Base-by-base conservation (phyloP, 495 filamentous ascomycete species). In the Talaromyces liani region DNA sequence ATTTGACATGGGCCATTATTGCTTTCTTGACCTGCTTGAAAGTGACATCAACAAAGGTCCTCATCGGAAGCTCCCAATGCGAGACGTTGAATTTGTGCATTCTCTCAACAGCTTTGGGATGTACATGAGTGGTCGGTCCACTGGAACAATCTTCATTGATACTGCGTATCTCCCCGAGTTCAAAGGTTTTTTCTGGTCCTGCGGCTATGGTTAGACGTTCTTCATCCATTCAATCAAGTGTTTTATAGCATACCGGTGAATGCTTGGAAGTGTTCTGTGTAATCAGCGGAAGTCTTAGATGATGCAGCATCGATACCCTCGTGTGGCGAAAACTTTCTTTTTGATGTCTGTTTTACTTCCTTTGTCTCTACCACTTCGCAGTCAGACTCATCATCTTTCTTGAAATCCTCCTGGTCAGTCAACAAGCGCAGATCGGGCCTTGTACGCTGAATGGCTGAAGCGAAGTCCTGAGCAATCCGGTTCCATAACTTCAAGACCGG, bases 91-190 rank as follows among this genome's bases (percentile, higher is more conserved):
- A 24, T n/a, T 66, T 55, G 18, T 79, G 73, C 63, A 83, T 70
- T 0, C 63, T 69, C 18, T 81, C 76, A 4, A 76, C 76, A 0
- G 79, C 78, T 2, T 75, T 75, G 0, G 80, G 78, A 31, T 81
- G 72, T 6, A 72, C 72, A 20, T 78, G 73, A 20, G 77, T 72
- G 0, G 77, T 77, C 0, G 80, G 68, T 0, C 77, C 75, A 14
- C 71, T 72, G 2, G 76, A 74, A 0, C 71, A 73, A n/a, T 79
- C 71, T 55, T 75, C 71, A 10, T 76, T 73, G 31, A 79, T 72
- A 0, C 66, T 64, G 0, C 72, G 66, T 0, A 82, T 72, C 6
- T 72, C 71, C 18, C 66, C 59, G 47, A 75, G 68, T 3, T 63
- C 66, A 39, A 81, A 80, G 6, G 49, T 67, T 25, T 65, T 68